Conservation (phyloP, 2,329 filamentous ascomycete species). For the Curvularia verruculosa region DNA sequence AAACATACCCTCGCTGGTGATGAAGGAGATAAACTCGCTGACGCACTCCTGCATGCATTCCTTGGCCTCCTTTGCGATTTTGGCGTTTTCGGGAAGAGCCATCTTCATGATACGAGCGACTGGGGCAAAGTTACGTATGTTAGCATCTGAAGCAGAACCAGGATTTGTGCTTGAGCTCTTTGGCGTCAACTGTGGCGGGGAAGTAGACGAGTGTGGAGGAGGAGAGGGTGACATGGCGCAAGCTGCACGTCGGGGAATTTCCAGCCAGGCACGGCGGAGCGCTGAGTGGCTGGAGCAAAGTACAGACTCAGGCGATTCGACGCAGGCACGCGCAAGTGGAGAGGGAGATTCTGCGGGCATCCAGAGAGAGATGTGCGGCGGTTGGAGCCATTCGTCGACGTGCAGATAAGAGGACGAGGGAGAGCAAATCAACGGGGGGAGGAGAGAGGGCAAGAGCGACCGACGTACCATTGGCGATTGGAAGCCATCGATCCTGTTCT, state of each 20-base stretch:
- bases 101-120: slow-evolving; percentile 99
- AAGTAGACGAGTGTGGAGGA: slow-evolving; percentile 47
- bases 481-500: slow-evolving; percentile 99
- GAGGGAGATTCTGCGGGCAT: slow-evolving; percentile 50
- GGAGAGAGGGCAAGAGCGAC: slow-evolving; percentile 36
- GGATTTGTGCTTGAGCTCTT: slow-evolving; percentile 34
- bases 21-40: slow-evolving; percentile 99
- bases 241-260: slow-evolving; percentile 50
- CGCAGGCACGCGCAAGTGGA: slow-evolving; percentile 55
- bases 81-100: slow-evolving; percentile 95
- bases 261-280: slow-evolving; percentile 40
- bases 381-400: slow-evolving; percentile 52
- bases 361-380: slow-evolving; percentile 53
- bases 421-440: slow-evolving; percentile 49
- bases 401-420: slow-evolving; percentile 40
- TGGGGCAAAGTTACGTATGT: slow-evolving; percentile 92
- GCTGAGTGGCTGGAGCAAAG: slow-evolving; percentile 29
- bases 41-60: slow-evolving; percentile 99
- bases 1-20: slow-evolving; percentile 91
- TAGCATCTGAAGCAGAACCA: slow-evolving; percentile 72
- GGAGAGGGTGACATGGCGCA: slow-evolving; percentile 54
- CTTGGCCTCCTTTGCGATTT: slow-evolving; percentile 98
- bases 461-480: slow-evolving; percentile 99
- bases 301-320: slow-evolving; percentile 49
- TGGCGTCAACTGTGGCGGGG: slow-evolving; percentile 39